Evolutionary conservation across 2,329 filamentous ascomycete genomes (phyloP).

Genomic region (Cryoendolithus antarcticus): DNA sequence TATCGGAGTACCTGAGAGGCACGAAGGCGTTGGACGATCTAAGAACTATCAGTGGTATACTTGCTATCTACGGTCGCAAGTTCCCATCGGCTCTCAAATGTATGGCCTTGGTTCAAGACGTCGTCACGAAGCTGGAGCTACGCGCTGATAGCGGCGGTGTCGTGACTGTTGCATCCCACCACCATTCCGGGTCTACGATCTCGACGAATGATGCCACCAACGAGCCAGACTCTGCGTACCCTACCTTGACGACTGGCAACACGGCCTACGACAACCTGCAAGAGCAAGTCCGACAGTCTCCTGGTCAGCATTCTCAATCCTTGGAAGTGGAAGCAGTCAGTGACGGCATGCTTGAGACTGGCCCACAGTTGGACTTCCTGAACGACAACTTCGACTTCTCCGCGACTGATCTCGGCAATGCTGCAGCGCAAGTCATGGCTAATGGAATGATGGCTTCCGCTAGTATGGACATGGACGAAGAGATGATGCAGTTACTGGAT

Average conservation of each 20-base stretch:
- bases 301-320: background rate
- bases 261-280: background rate
- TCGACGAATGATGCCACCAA: background rate
- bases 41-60: constrained; percentile 7
- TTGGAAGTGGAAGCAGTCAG: background rate
- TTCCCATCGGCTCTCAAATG: constrained; percentile 4
- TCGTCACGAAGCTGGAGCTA: too few species aligned
- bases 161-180: too few species aligned
- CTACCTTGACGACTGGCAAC: background rate
- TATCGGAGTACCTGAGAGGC: constrained; percentile 7
- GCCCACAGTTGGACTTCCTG: background rate
- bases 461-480: constrained; percentile 1
- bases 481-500: background rate
- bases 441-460: background rate
- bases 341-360: background rate
- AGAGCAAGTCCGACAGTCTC: background rate
- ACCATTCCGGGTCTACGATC: too few species aligned
- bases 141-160: too few species aligned
- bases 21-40: constrained; percentile 9
- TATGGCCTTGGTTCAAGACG: too few species aligned
- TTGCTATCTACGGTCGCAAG: constrained; percentile 6
- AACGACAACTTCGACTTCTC: background rate
- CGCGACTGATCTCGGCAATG: background rate
- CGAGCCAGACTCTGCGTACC: background rate
- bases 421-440: constrained; percentile 1